Base-by-base conservation (phyloP, 257 asterid species). In the Linderniella brevidens region DNA sequence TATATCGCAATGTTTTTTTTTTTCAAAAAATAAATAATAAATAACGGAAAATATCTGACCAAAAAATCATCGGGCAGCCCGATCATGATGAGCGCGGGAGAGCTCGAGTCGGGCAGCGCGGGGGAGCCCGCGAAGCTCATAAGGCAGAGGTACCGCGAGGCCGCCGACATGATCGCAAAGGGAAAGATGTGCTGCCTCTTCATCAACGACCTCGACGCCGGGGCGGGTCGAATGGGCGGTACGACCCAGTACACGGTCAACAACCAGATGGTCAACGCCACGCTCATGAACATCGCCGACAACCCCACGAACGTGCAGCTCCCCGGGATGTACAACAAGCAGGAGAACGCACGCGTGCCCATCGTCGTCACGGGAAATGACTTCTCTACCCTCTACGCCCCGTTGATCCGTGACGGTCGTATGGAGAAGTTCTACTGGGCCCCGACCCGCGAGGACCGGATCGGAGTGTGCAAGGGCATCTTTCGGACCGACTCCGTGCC, bases 391-490 rank as follows among this genome's bases (percentile, higher is more conserved):
- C 50, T 83, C 50, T 83, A 83, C 15, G 95, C 95, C 0, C 95
- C 95, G 1, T 83, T 83, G 48, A 83, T 83, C 56, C 95, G 95
- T 49, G 95, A 83, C 46, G 95, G 95, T 13, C 95, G 95, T 54
- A 83, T 83, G 95, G 95, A 83, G 75, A 83, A 83, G 70, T 83
- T 79, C 75, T 83, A 83, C 67, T 83, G 95, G 95, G 90, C 95
- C 8, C 95, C 95, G 9, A 83, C 90, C 19, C 80, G 95, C 0
- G 93, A 77, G 4, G 95, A 84, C 58, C 73, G 95, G 12, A 67
- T 80, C 48, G 95, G 95, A 19, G 93, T 84, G 18, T 80, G 92
- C 64, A 66, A n/a, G 46, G 92, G 95, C 16, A 83, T 83, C 49
- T 83, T 83, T 81, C 72, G 74, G 3, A 65, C 83, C 0, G 95